Percentiles rank a stretch among this genome's conserved stretches.
Conservation (phyloP, 73 alveolate species). For the Paramecium caudatum region DNA sequence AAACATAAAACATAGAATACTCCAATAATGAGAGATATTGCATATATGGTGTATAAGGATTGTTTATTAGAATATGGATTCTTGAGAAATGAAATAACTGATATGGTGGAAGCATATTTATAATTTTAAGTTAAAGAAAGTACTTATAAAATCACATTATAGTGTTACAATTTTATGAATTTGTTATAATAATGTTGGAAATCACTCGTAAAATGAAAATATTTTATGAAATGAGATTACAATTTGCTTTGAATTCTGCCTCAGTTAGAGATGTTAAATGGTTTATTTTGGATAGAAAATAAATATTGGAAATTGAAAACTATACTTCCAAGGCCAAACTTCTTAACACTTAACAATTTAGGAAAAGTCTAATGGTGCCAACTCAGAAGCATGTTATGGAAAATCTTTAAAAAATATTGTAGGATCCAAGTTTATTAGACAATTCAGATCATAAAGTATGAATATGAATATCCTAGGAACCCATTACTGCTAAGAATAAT, state of each 20-base stretch:
- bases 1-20: constrained; percentile 42
- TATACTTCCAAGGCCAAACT: constrained; percentile 35
- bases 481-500: background rate
- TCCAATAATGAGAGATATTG: constrained; percentile 26
- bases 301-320: constrained; percentile 24
- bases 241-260: constrained; percentile 49
- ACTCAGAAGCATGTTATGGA: constrained; percentile 4
- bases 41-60: constrained; percentile 42
- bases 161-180: constrained; percentile 43
- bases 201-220: background rate
- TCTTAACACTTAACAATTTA: constrained; percentile 17
- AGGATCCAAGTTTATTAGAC: background rate
- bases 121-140: constrained; percentile 42
- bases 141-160: background rate
- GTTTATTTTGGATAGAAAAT: constrained; percentile 30
- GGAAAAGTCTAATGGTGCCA: constrained; percentile 22
- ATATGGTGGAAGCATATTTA: constrained; percentile 39
- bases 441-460: constrained; percentile 1
- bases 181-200: background rate
- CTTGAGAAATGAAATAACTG: constrained; percentile 34
- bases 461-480: background rate
- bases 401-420: background rate
- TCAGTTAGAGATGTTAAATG: constrained; percentile 58
- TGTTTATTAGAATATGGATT: constrained; percentile 38
- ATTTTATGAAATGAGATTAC: constrained; percentile 32